These are phyloP conservation scores for Biancaea sappan DNA, from an alignment of 306 rosid species.

Conservation along the genomic window DNA sequence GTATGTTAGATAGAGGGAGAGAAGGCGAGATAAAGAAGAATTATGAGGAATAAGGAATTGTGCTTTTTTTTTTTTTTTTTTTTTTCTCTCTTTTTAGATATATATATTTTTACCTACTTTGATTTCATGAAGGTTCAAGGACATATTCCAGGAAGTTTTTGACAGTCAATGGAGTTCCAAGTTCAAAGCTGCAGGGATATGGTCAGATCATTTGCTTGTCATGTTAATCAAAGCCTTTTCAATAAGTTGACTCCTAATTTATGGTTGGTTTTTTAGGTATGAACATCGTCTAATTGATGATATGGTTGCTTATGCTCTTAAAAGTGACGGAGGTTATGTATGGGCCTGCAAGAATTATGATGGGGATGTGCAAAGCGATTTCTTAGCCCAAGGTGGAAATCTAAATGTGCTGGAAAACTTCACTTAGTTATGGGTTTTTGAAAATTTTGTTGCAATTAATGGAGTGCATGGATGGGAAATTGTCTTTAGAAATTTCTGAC, in stretches of 20 bases:
- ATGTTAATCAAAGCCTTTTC: constrained; percentile 10
- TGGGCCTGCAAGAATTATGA: constrained; percentile 99
- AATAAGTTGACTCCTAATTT: constrained; percentile 27
- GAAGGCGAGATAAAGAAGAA: not conserved
- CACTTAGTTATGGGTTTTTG: constrained; percentile 10
- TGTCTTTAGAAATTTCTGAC: constrained; percentile 9
- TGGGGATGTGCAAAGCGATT: constrained; percentile 98
- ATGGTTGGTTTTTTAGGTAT: constrained; percentile 62
- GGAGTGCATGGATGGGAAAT: constrained; percentile 16
- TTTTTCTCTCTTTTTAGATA: constrained; percentile 13
- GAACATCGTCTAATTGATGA: constrained; percentile 99
- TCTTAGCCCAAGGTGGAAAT: constrained; percentile 91
- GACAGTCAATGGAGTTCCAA: constrained; percentile 79
- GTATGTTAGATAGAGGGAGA: not conserved
- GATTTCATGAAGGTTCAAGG: constrained; percentile 79
- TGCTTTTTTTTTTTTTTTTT: not conserved
- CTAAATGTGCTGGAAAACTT: constrained; percentile 21
- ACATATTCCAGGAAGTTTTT: constrained; percentile 95
- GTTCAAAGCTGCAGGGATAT: constrained; percentile 91
- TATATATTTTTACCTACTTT: too few relatives aligned
- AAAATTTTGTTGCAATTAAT: constrained; percentile 25
- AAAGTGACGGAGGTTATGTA: constrained; percentile 98
- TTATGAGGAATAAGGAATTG: too few relatives aligned
- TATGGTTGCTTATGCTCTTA: constrained; percentile 96
- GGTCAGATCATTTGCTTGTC: constrained; percentile 54